phyloP scores from a whole-genome alignment of 768 basidiomycete species.

The Boletus pseudo-olivaceus region DNA sequence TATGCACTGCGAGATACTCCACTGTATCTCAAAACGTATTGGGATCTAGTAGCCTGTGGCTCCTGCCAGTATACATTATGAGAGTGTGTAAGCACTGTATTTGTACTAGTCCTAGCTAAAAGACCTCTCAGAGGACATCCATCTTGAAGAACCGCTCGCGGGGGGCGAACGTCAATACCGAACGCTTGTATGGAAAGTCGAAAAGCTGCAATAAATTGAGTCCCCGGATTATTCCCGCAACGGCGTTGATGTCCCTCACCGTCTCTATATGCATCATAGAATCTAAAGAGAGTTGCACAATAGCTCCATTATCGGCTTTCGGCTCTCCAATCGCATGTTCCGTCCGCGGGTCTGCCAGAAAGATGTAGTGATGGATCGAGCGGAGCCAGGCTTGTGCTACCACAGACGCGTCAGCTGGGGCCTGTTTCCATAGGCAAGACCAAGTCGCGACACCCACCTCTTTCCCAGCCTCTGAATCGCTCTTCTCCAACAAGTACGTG shows the following conservation, averaged over 20 bases:
- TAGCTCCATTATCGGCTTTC: constrained; percentile 28
- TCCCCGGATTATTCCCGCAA: background rate
- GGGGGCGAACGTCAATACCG: constrained; percentile 6
- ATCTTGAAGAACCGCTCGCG: constrained; percentile 25
- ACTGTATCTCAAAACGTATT: no score
- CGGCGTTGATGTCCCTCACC: constrained; percentile 2
- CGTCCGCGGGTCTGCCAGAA: constrained; percentile 43
- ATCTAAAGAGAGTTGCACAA: constrained; percentile 25
- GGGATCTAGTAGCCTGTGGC: no score
- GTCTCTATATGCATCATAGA: constrained; percentile 22
- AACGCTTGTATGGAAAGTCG: constrained; percentile 28
- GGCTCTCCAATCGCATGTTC: constrained; percentile 43
- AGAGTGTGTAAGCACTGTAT: no score
- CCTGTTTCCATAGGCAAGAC: background rate
- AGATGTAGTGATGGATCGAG: constrained; percentile 39
- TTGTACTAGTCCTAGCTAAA: background rate
- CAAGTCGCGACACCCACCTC: constrained; percentile 33
- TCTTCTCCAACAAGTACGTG: constrained; percentile 48
- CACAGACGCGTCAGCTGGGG: background rate
- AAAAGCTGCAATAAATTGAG: constrained; percentile 14
- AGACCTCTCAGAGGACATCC: constrained; percentile 13
- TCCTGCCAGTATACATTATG: no score
- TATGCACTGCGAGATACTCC: no score
- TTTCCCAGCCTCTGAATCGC: constrained; percentile 40
- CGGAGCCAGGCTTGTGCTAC: constrained; percentile 21